Evolutionary conservation across 257 asterid genomes (phyloP).

Genomic region (Pogostemon cablin): DNA sequence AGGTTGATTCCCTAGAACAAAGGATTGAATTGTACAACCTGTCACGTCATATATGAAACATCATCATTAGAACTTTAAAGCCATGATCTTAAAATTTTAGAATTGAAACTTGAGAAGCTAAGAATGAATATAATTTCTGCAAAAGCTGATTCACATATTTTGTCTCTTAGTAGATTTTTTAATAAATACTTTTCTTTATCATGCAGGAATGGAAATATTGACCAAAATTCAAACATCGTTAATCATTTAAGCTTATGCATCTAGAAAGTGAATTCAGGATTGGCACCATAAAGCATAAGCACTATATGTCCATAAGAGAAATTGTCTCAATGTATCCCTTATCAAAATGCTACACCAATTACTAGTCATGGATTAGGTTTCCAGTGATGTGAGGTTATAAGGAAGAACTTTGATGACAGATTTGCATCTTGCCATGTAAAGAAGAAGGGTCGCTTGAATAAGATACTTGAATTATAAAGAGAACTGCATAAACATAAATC

Average conservation of each 20-base stretch:
- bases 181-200: slow-evolving; percentile 19
- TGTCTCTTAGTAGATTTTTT: not conserved
- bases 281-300: slow-evolving; percentile 15
- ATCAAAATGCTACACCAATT: slow-evolving; percentile 30
- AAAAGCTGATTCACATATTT: not conserved
- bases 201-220: not conserved
- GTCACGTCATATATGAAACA: not conserved
- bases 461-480: slow-evolving; percentile 21
- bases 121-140: not conserved
- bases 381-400: slow-evolving; percentile 79
- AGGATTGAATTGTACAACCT: not conserved
- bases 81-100: too few species aligned
- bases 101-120: too few species aligned
- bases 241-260: slow-evolving; percentile 24
- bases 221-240: slow-evolving; percentile 22
- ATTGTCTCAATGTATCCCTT: not conserved
- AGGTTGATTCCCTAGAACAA: too few species aligned
- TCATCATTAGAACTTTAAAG: not conserved
- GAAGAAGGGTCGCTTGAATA: slow-evolving; percentile 69
- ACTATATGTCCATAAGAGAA: not conserved
- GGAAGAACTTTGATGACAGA: slow-evolving; percentile 77
- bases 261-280: slow-evolving; percentile 9
- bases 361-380: slow-evolving; percentile 89
- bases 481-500: slow-evolving; percentile 12
- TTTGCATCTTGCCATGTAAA: slow-evolving; percentile 66